Evolutionary conservation across 345 rosid genomes (phyloP).

Genomic region (Odontarrhena argentea): DNA sequence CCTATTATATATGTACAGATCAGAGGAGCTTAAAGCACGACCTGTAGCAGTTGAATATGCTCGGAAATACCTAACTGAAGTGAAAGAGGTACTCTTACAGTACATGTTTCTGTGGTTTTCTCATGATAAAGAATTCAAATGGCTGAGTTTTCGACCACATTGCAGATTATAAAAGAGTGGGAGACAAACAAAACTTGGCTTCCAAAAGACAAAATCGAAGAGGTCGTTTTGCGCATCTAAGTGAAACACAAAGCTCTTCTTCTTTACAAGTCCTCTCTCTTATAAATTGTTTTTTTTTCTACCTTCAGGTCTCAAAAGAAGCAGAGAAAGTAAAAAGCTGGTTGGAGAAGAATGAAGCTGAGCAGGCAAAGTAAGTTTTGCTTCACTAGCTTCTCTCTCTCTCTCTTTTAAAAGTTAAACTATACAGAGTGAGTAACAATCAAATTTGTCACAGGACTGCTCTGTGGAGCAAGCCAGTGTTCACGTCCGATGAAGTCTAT

Average conservation of each 20-base stretch:
- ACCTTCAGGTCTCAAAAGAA: constrained; percentile 59
- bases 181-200: constrained; percentile 84
- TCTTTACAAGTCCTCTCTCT: not conserved
- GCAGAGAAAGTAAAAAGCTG: constrained; percentile 71
- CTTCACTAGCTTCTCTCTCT: not conserved
- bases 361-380: constrained; percentile 72
- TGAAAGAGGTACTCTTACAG: constrained; percentile 62
- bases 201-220: constrained; percentile 70
- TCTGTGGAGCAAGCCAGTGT: constrained; percentile 56
- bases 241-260: constrained; percentile 3
- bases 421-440: constrained; percentile 12
- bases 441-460: constrained; percentile 53
- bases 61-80: constrained; percentile 56
- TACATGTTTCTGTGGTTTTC: constrained; percentile 24
- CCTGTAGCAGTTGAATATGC: constrained; percentile 73
- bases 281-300: not conserved
- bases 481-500: constrained; percentile 82
- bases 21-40: constrained; percentile 77
- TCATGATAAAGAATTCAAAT: not conserved
- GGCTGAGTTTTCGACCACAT: constrained; percentile 7
- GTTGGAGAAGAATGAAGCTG: constrained; percentile 82
- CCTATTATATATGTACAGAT: constrained; percentile 45
- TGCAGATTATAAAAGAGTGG: constrained; percentile 72
- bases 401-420: not conserved
- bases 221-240: constrained; percentile 51